Evolutionary conservation across 2,329 filamentous ascomycete genomes (phyloP).

Genomic region (Macroventuria anomochaeta): DNA sequence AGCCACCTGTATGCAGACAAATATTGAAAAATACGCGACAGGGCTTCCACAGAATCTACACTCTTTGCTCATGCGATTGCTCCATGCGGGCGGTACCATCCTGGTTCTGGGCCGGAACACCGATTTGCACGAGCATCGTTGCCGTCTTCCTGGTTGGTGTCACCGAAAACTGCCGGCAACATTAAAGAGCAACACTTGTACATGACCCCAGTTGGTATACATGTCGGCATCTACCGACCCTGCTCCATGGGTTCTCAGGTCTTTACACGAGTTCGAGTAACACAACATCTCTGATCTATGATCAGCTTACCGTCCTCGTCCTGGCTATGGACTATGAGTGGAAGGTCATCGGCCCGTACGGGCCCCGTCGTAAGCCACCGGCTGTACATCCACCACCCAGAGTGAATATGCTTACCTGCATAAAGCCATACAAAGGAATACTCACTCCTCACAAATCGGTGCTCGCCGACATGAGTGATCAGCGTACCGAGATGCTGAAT

Average conservation of each 20-base stretch:
- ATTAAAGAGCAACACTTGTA: neutral
- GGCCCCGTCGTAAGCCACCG: neutral
- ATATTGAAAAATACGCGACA: neutral
- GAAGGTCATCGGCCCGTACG: conserved; percentile 1
- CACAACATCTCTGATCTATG: neutral
- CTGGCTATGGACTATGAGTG: neutral
- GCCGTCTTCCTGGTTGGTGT: neutral
- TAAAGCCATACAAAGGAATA: neutral
- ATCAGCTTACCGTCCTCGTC: neutral
- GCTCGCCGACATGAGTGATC: neutral
- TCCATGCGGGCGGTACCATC: neutral
- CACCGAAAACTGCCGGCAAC: neutral
- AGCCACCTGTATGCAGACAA: neutral
- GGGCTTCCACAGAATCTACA: neutral
- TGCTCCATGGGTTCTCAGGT: neutral
- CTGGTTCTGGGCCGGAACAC: neutral
- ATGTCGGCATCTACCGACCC: conserved; percentile 3
- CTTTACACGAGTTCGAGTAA: neutral
- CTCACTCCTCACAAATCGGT: neutral
- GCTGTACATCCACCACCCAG: neutral
- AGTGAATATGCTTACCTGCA: neutral
- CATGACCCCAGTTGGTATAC: neutral
- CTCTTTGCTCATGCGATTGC: neutral
- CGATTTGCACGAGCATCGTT: conserved; percentile 5
- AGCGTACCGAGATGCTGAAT: neutral